Base-by-base conservation (phyloP, 139 green algal species). In the Tetraselmis chui region DNA sequence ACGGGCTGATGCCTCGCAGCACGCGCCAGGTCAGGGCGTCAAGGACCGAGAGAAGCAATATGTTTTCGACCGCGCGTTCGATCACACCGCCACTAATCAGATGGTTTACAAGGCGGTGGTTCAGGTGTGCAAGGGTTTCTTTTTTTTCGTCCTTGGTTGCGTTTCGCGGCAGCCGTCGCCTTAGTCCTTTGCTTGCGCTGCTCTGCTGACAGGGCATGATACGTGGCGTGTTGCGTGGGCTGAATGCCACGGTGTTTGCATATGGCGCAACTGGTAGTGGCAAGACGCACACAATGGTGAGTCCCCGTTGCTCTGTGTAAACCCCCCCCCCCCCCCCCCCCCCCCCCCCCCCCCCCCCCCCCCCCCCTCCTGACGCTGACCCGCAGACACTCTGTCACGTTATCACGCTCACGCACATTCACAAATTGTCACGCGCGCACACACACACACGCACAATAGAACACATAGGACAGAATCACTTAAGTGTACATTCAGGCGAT, bases 281-380 rank as follows among this genome's bases (percentile, higher is more conserved):
- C 30, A 83, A 83, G 79, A 83, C 79, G 24, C 75, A 83, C 79
- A 83, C 79, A 2, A 83, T 83, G 79, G 79, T 83, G n/a, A 45
- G 79, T 2, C 28, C 1, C 28, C 28, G 11, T 18, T 18, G 11
- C 45, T 18, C 45, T 18, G 11, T 18, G n/a, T n/a, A n/a, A n/a
- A 5, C 45, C 45, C 45, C 45, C 32, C 28, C 28, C 28, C 45
- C 45, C 45, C 45, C 45, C 45, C 45, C 45, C 45, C 45, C 45
- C 45, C 45, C 18, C 45, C 45, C 45, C 45, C 45, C 45, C 18
- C 45, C 45, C 45, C 18, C 45, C 18, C 45, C 5, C 18, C 18
- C 45, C 45, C 45, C 45, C 11, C 11, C 45, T 18, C 45, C 45
- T 67, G 45, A 18, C 45, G 11, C 45, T 67, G 5, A 5, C 45